Evolutionary conservation across 495 filamentous ascomycete species (phyloP).

Genomic region (Aspergillus panamensis): DNA sequence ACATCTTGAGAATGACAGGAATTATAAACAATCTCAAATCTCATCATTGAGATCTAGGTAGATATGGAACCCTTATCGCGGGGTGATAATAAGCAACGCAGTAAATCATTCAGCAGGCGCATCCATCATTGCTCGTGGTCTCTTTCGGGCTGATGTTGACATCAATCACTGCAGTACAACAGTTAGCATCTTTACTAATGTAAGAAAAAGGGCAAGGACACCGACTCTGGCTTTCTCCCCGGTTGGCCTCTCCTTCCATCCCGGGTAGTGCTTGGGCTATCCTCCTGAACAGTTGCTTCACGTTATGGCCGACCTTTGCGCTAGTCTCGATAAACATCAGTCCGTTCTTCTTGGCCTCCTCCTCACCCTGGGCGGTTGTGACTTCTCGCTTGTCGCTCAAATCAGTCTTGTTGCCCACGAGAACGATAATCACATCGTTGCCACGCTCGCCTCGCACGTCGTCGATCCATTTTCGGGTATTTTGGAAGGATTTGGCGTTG

Average conservation of each 20-base stretch:
- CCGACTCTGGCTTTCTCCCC: conserved; percentile 62
- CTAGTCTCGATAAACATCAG: conserved; percentile 98
- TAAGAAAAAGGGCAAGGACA: conserved; percentile 3
- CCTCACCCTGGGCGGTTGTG: conserved; percentile 89
- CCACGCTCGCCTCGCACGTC: conserved; percentile 95
- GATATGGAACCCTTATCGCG: conserved; percentile 1
- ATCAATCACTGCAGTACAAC: conserved; percentile 70
- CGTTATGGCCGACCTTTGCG: conserved; percentile 96
- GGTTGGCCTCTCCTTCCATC: conserved; percentile 83
- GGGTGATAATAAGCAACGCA: conserved; percentile 4
- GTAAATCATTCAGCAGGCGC: conserved; percentile 60
- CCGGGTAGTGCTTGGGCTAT: conserved; percentile 97
- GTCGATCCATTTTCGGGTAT: conserved; percentile 98
- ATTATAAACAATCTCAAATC: conserved; percentile 41
- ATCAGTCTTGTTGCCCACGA: conserved; percentile 99
- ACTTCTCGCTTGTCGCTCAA: conserved; percentile 96
- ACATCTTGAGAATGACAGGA: conserved; percentile 41
- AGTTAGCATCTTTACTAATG: conserved; percentile 17
- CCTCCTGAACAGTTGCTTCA: conserved; percentile 92
- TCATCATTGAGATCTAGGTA: conserved; percentile 31
- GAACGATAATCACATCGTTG: conserved; percentile 96
- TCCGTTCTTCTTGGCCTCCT: conserved; percentile 96
- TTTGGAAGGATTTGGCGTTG: conserved; percentile 94
- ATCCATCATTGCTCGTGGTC: conserved; percentile 70
- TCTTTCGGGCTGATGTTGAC: conserved; percentile 81